A percentile compares a stretch with the other conserved stretches of the same genome.
phyloP scores from a whole-genome alignment of 2,329 filamentous ascomycete species.

The Furcasterigmium sp. region DNA sequence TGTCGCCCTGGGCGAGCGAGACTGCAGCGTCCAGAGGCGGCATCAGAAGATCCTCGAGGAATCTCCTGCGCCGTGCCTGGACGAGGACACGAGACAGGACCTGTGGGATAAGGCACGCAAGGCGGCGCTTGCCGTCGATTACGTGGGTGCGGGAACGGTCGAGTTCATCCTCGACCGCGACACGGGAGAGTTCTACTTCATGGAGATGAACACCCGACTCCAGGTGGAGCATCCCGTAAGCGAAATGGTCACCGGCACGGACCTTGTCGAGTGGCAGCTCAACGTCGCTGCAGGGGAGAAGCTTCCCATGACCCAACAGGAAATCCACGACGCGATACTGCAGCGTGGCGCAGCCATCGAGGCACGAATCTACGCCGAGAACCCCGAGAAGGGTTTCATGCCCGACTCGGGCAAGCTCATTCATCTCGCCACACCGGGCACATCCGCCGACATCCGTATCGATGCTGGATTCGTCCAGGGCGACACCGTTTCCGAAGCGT shows the following conservation, averaged over 20 bases:
- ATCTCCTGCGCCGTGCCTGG: conserved; percentile 69
- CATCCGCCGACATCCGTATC: conserved; percentile 72
- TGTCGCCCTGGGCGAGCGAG: conserved; percentile 79
- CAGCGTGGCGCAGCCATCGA: conserved; percentile 84
- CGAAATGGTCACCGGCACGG: conserved; percentile 61
- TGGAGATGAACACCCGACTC: conserved; percentile 81
- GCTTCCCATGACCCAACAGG: conserved; percentile 49
- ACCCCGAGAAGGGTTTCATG: conserved; percentile 85
- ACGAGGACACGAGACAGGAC: conserved; percentile 51
- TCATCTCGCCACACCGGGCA: conserved; percentile 70
- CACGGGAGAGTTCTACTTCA: conserved; percentile 74
- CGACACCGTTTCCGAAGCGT: conserved; percentile 88
- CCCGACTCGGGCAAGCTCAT: conserved; percentile 87
- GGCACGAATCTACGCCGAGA: conserved; percentile 94
- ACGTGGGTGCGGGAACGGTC: conserved; percentile 84
- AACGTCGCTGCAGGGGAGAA: conserved; percentile 59
- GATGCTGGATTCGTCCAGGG: conserved; percentile 91
- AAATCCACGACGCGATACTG: conserved; percentile 71
- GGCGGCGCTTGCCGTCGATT: conserved; percentile 70
- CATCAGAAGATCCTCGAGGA: conserved; percentile 93
- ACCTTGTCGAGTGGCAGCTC: conserved; percentile 94
- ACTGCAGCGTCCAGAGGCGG: conserved; percentile 80
- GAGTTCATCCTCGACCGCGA: conserved; percentile 88
- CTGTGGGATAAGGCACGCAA: conserved; percentile 63
- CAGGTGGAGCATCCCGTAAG: conserved; percentile 97